These are phyloP conservation scores for Solanum sitiens DNA, from an alignment of 257 asterid species.

Conservation along the genomic window DNA sequence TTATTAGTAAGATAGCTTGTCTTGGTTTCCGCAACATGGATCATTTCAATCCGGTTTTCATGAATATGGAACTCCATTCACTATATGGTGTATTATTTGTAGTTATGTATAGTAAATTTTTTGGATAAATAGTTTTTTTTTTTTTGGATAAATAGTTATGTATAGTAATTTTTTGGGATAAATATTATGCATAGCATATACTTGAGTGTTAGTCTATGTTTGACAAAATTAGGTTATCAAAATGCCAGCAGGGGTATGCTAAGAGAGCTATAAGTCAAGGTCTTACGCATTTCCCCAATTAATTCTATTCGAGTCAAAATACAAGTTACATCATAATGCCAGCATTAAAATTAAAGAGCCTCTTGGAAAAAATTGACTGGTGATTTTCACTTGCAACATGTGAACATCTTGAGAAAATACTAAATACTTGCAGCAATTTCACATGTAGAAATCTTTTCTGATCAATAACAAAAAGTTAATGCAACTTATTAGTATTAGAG, in stretches of 20 bases:
- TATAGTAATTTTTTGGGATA: background rate
- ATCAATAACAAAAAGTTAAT: background rate
- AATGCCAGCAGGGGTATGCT: background rate
- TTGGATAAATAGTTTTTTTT: background rate
- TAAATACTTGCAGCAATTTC: background rate
- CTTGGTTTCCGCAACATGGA: background rate
- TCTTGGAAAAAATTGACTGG: background rate
- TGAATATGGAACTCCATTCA: background rate
- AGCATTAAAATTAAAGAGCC: background rate
- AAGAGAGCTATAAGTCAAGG: background rate
- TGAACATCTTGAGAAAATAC: background rate
- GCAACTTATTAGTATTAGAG: background rate
- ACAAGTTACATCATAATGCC: background rate
- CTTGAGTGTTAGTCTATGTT: background rate
- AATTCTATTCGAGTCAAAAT: background rate
- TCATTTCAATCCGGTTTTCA: background rate
- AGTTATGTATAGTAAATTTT: background rate
- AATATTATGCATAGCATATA: background rate
- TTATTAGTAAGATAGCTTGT: background rate
- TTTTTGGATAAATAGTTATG: too few species aligned
- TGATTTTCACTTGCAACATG: background rate
- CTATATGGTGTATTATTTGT: background rate
- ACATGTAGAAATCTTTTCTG: background rate
- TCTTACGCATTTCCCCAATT: background rate
- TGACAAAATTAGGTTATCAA: background rate